phyloP scores from a whole-genome alignment of 768 basidiomycete species.

The Trametes coccinea region DNA sequence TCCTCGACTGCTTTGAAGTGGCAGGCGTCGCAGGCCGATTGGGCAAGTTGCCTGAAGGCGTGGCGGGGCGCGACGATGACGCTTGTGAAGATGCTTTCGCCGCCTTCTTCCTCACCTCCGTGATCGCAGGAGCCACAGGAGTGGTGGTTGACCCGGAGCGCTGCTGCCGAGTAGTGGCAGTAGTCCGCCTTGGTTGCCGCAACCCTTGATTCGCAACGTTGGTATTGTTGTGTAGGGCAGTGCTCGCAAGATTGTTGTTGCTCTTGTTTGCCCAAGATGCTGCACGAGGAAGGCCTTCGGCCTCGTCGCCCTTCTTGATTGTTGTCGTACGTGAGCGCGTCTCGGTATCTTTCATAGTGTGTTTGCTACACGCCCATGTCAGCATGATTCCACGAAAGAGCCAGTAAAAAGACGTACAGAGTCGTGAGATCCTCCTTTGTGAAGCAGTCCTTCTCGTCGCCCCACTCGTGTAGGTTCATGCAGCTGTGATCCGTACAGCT shows the following conservation, averaged over 20 bases:
- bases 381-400: background rate
- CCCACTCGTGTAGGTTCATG: constrained; percentile 97
- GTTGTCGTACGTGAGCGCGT: constrained; percentile 53
- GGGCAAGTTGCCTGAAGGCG: constrained; percentile 43
- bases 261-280: constrained; percentile 46
- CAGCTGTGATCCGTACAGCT: constrained; percentile 87
- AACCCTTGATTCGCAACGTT: constrained; percentile 19
- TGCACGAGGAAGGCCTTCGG: constrained; percentile 62
- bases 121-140: constrained; percentile 22
- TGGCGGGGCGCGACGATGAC: constrained; percentile 59
- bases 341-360: constrained; percentile 89
- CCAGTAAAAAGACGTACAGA: constrained; percentile 51
- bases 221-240: constrained; percentile 33
- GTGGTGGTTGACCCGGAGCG: constrained; percentile 39
- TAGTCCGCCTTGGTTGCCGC: constrained; percentile 26
- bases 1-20: constrained; percentile 40
- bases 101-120: constrained; percentile 35
- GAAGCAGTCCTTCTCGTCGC: constrained; percentile 96
- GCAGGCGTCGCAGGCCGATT: constrained; percentile 48
- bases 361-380: constrained; percentile 57
- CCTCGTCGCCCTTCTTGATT: constrained; percentile 61
- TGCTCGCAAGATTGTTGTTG: constrained; percentile 23
- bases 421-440: constrained; percentile 96
- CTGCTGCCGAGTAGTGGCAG: constrained; percentile 45
- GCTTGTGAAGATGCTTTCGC: constrained; percentile 48